Base-by-base conservation (phyloP, 2,329 filamentous ascomycete genomes). In the Diaporthe citriasiana region DNA sequence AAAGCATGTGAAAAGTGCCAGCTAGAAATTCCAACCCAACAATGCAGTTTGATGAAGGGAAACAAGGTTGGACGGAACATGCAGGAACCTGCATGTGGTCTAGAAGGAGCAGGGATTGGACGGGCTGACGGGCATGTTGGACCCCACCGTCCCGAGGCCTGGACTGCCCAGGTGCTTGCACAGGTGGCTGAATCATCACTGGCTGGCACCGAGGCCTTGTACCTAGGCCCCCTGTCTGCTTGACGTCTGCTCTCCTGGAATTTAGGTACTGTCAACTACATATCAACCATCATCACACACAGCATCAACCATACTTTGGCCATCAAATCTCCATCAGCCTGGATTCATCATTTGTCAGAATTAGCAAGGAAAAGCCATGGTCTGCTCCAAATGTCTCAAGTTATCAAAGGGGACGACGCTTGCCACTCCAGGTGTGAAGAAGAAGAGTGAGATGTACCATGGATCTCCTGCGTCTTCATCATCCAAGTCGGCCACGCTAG, bases 381-480 rank as follows among this genome's bases (percentile, higher is more conserved):
- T 93, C 74, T 93, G 91, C 84, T 82, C 86, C 76, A 92, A 90
- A 83, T 93, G 91, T 78, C 87, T 91, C 78, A 91, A 91, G 81
- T 86, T 89, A 70, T 83, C 88, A 72, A 90, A 90, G 81, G 84
- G 86, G 70, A 92, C 90, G 19, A 85, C 88, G 17, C 87, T 93
- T 73, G 90, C 89, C 75, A 93, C 91, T 0, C 91, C 91, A 0
- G 88, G 86, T 38, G 90, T 93, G 76, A 93, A 92, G 82, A 91
- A 90, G 83, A 92, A 91, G 85, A 89, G 82, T 79, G 91, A 93
- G 70, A 90, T 92, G 83, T 92, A 92, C 81, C 88, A 90, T 78
- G 90, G 90, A 63, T 92, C 90, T 2, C 82, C 89, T 1, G 84
- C 88, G 17, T 83, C 83, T 3, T 81, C 83, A 57, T 83, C 85